Evolutionary conservation across 306 rosid species (phyloP).

Genomic region (Vigna reflexopilosa): DNA sequence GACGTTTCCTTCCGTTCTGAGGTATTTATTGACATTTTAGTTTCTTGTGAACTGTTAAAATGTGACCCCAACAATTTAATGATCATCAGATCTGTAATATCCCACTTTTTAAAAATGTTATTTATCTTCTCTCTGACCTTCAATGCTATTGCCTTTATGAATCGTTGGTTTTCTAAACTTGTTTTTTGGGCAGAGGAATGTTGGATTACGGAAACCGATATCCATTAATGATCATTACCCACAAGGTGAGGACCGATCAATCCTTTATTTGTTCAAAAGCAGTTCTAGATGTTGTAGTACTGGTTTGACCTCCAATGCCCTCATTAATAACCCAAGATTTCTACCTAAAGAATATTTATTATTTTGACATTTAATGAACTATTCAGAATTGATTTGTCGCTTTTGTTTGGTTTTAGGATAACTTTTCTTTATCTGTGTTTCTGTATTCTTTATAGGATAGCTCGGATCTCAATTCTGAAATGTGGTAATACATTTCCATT

Average conservation of each 20-base stretch:
- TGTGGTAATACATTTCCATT: constrained; percentile 14
- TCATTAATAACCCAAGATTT: constrained; percentile 22
- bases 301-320: constrained; percentile 4
- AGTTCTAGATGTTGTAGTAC: constrained; percentile 1
- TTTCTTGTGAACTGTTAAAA: not conserved
- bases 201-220: constrained; percentile 56
- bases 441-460: not conserved
- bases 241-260: constrained; percentile 56
- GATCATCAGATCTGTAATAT: constrained; percentile 11
- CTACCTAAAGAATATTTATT: not conserved
- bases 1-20: constrained; percentile 60
- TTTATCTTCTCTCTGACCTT: not conserved
- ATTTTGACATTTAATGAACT: constrained; percentile 18
- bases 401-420: not conserved
- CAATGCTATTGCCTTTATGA: constrained; percentile 33
- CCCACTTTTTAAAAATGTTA: constrained; percentile 6
- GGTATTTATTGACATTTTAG: constrained; percentile 48
- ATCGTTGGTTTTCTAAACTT: constrained; percentile 41
- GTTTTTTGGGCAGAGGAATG: constrained; percentile 56
- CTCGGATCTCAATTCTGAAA: not conserved
- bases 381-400: constrained; percentile 3
- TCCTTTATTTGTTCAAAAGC: not conserved
- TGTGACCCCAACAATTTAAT: constrained; percentile 17
- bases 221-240: constrained; percentile 49
- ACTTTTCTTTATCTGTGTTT: constrained; percentile 17